Conservation (phyloP, 306 rosid genomes). For the Spatholobus suberectus region DNA sequence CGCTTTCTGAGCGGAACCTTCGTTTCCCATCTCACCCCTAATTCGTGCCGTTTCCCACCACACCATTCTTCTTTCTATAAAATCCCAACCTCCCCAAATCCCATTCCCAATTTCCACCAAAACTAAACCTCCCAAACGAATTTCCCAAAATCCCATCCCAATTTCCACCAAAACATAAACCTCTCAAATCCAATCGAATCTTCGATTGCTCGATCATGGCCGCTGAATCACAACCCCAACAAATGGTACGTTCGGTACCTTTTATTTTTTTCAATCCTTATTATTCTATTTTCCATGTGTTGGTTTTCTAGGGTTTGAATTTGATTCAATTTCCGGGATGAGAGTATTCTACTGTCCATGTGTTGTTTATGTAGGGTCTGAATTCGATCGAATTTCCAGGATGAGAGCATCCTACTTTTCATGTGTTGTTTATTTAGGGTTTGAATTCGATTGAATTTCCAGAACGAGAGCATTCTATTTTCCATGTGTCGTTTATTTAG, state of each 20-base stretch:
- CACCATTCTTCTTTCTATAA: neutral
- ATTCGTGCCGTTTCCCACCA: neutral
- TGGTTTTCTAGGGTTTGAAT: neutral
- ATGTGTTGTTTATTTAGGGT: neutral
- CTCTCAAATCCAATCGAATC: too few species aligned
- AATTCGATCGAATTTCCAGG: too few species aligned
- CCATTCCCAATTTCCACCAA: too few species aligned
- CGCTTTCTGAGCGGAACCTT: slow-evolving; percentile 1
- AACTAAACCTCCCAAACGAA: too few species aligned
- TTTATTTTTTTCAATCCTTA: too few species aligned
- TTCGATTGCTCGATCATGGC: slow-evolving; percentile 41
- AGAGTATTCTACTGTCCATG: neutral
- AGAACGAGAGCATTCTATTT: neutral
- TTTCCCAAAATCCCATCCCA: neutral
- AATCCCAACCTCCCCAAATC: neutral
- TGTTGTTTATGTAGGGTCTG: neutral
- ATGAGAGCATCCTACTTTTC: too few species aligned
- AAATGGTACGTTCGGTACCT: neutral
- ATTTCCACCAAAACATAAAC: too few species aligned
- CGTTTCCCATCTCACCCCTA: neutral
- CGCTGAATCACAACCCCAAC: slow-evolving; percentile 5
- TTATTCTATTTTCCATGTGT: neutral
- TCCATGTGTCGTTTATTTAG: neutral
- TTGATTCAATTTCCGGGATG: neutral
- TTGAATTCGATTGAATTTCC: neutral